Percentiles rank a stretch among this genome's conserved stretches.
Evolutionary conservation across 2,329 filamentous ascomycete species (phyloP).

Genomic region (Lasiodiplodia hormozganensis): DNA sequence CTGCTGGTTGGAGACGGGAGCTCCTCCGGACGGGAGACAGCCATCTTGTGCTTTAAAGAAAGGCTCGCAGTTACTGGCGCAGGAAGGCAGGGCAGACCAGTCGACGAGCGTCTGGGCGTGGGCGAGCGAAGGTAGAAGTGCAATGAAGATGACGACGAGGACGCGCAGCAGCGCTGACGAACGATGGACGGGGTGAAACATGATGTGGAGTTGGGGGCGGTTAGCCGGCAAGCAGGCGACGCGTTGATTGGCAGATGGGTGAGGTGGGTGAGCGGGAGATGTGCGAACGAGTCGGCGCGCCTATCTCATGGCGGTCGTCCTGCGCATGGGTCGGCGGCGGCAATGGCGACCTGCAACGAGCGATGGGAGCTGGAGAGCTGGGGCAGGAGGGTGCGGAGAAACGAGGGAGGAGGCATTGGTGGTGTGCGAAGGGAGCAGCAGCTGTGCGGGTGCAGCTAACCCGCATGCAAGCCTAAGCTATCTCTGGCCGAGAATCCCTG

Average conservation of each 20-base stretch:
- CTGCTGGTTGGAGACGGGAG: slow-evolving; percentile 54
- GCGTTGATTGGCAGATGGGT: slow-evolving; percentile 9
- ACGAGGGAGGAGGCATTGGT: slow-evolving; percentile 12
- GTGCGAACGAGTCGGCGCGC: slow-evolving; percentile 4
- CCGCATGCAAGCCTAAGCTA: neutral
- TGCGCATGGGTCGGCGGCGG: neutral
- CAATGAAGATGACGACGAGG: neutral
- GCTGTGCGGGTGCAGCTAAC: neutral
- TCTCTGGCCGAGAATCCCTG: neutral
- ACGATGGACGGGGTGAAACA: slow-evolving; percentile 18
- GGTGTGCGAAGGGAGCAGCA: slow-evolving; percentile 3
- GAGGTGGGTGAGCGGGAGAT: neutral
- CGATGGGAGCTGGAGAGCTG: neutral
- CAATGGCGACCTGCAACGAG: slow-evolving; percentile 8
- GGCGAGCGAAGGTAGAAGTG: neutral
- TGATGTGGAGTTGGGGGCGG: slow-evolving; percentile 15
- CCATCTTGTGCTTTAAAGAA: slow-evolving; percentile 66
- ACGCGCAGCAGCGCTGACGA: slow-evolving; percentile 14
- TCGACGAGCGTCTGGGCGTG: slow-evolving; percentile 30
- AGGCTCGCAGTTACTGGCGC: slow-evolving; percentile 43
- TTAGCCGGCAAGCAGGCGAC: neutral
- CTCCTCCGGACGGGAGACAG: slow-evolving; percentile 69
- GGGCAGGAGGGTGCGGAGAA: neutral
- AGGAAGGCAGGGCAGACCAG: slow-evolving; percentile 44
- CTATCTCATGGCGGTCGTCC: slow-evolving; percentile 17